These are phyloP conservation scores for Saccharomyces cerevisiae DNA, from an alignment of 805 yeast genomes.

Conservation along the genomic window DNA sequence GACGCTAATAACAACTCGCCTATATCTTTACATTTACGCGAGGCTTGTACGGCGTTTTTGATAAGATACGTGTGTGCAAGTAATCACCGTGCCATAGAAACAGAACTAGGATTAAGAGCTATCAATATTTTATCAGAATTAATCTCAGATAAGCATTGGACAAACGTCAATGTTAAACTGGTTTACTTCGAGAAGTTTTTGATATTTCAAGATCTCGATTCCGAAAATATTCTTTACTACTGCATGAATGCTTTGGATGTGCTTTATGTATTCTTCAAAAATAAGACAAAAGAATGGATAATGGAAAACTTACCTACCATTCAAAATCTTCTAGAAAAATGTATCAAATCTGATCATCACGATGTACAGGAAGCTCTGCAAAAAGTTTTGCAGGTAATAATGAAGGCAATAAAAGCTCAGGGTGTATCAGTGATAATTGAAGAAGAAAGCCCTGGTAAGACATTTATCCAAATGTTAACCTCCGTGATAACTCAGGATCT, in stretches of 20 bases:
- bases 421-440: conserved; percentile 40
- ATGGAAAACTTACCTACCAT: conserved; percentile 58
- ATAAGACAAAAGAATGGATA: conserved; percentile 75
- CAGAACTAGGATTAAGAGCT: conserved; percentile 74
- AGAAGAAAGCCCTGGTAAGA: conserved; percentile 52
- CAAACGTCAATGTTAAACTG: conserved; percentile 79
- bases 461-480: conserved; percentile 52
- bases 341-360: conserved; percentile 72
- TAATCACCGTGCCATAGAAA: conserved; percentile 76
- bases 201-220: conserved; percentile 64
- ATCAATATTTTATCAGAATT: conserved; percentile 67
- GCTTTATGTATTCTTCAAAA: conserved; percentile 69
- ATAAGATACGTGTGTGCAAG: conserved; percentile 82
- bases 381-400: conserved; percentile 59
- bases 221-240: conserved; percentile 62
- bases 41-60: conserved; percentile 82
- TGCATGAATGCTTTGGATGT: conserved; percentile 90
- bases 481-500: conserved; percentile 75
- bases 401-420: conserved; percentile 54
- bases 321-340: conserved; percentile 68
- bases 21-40: conserved; percentile 73
- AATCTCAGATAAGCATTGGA: conserved; percentile 69
- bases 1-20: conserved; percentile 5
- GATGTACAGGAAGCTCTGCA: conserved; percentile 82
- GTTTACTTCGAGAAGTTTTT: conserved; percentile 83